Evolutionary conservation across 257 asterid species (phyloP).

Genomic region (Nicotiana paniculata): DNA sequence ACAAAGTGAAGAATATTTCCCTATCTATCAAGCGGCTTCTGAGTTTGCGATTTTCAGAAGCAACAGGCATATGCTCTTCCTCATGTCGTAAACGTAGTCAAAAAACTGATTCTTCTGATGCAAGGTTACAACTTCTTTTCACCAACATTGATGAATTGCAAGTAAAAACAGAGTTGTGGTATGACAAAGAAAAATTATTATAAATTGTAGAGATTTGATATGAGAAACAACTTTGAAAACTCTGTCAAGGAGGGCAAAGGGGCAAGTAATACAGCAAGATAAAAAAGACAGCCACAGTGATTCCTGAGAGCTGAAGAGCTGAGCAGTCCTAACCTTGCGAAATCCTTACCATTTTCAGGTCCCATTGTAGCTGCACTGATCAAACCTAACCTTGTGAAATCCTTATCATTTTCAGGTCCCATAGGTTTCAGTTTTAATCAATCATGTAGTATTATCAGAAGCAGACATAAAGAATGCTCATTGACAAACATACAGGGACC

Average conservation of each 20-base stretch:
- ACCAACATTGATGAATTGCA: neutral
- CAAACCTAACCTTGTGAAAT: no score
- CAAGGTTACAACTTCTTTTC: neutral
- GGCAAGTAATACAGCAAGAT: neutral
- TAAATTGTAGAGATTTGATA: neutral
- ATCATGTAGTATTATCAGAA: neutral
- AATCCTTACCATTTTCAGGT: neutral
- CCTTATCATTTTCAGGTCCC: neutral
- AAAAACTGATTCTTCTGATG: neutral
- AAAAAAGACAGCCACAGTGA: neutral
- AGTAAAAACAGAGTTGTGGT: no score
- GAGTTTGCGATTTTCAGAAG: neutral
- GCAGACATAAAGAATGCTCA: neutral
- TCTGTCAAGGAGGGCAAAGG: neutral
- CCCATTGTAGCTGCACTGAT: neutral
- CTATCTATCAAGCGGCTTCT: neutral
- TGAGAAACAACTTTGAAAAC: neutral
- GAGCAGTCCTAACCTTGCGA: neutral
- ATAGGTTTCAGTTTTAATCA: neutral
- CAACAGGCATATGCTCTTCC: neutral
- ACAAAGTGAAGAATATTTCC: neutral
- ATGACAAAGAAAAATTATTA: no score
- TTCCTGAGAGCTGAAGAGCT: neutral
- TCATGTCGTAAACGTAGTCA: neutral
- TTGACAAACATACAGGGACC: neutral